Conservation (phyloP, 345 rosid species). For the Firmiana major region DNA sequence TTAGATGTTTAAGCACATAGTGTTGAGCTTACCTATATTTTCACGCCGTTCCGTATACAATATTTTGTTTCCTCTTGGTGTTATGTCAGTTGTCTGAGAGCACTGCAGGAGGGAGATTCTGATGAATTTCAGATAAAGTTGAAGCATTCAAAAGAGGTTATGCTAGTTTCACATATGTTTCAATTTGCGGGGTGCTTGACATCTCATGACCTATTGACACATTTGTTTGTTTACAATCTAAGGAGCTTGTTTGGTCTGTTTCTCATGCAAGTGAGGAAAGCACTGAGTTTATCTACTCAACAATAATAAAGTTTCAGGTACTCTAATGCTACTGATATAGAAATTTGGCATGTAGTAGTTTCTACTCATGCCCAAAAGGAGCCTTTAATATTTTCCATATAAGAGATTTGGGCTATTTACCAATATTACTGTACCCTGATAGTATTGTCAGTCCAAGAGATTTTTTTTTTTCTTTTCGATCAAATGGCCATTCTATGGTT, state of each 20-base stretch:
- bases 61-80: constrained; percentile 22
- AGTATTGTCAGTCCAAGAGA: not conserved
- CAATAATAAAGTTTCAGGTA: constrained; percentile 88
- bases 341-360: not conserved
- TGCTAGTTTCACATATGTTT: constrained; percentile 17
- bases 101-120: constrained; percentile 78
- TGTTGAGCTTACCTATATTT: constrained; percentile 4
- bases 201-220: constrained; percentile 11
- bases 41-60: not conserved
- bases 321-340: not conserved
- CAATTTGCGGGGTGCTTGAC: constrained; percentile 13
- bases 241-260: constrained; percentile 79
- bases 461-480: not conserved
- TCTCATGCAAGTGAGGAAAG: constrained; percentile 86
- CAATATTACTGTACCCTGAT: not conserved
- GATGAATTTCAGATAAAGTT: constrained; percentile 62
- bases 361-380: not conserved
- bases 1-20: not conserved
- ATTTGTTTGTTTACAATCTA: constrained; percentile 5
- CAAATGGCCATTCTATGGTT: not conserved
- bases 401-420: not conserved
- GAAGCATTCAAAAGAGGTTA: constrained; percentile 73
- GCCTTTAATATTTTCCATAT: not conserved
- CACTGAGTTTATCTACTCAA: constrained; percentile 75
- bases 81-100: constrained; percentile 71